Evolutionary conservation across 768 basidiomycete species (phyloP).

Genomic region (Hemileccinum rubropunctum): DNA sequence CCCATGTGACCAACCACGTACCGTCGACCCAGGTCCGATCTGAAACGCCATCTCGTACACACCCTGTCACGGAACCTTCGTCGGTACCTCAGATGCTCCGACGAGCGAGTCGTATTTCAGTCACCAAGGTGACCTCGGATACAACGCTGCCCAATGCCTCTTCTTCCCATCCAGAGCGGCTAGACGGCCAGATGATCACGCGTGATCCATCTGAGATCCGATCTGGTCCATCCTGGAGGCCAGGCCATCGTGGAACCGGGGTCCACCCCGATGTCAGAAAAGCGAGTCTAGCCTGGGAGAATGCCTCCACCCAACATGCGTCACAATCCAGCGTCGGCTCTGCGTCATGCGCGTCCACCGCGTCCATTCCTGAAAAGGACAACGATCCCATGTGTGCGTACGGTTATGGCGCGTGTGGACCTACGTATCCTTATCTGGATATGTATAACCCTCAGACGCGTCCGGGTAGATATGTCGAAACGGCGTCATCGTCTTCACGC

Average conservation of each 20-base stretch:
- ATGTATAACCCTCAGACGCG: conserved; percentile 24
- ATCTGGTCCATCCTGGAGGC: conserved; percentile 8
- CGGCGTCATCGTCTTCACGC: neutral
- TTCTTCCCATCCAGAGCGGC: conserved; percentile 4
- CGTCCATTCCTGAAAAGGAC: conserved; percentile 11
- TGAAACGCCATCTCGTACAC: conserved; percentile 14
- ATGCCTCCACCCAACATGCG: neutral
- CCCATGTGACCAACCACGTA: conserved; percentile 7
- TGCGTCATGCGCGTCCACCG: conserved; percentile 4
- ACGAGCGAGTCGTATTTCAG: conserved; percentile 18
- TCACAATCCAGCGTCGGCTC: conserved; percentile 6
- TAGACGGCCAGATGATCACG: neutral
- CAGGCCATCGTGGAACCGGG: conserved; percentile 18
- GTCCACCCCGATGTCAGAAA: conserved; percentile 8
- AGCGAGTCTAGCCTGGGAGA: conserved; percentile 9
- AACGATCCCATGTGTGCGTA: conserved; percentile 19
- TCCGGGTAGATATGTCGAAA: neutral
- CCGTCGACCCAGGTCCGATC: too few relatives aligned
- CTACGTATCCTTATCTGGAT: conserved; percentile 32
- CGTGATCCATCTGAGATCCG: conserved; percentile 23
- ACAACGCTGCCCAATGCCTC: conserved; percentile 2
- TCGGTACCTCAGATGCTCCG: conserved; percentile 21
- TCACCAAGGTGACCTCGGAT: conserved; percentile 4
- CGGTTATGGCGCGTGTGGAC: conserved; percentile 26
- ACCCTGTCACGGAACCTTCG: conserved; percentile 6